Conservation (phyloP, 1,139 yeast genomes). For the Hansenula sp. region DNA sequence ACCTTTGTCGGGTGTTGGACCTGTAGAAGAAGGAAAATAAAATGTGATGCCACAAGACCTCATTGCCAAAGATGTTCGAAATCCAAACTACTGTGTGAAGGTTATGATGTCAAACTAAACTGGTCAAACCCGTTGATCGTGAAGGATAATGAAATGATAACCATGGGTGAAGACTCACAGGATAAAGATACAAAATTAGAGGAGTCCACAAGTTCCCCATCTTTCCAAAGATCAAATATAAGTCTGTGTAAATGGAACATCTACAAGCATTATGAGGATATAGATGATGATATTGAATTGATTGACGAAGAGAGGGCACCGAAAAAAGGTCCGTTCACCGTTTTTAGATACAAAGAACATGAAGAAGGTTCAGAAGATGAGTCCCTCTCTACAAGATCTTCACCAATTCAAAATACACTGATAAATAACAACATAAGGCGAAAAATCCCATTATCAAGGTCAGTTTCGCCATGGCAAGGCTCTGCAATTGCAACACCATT, state of each 20-base stretch:
- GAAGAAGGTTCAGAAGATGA: background rate
- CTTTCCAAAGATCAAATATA: slow-evolving; percentile 53
- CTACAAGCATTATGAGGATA: slow-evolving; percentile 68
- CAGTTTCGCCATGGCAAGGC: background rate
- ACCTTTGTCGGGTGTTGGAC: slow-evolving; percentile 52
- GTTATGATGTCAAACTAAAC: slow-evolving; percentile 45
- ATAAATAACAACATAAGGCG: background rate
- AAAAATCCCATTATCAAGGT: background rate
- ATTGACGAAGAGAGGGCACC: slow-evolving; percentile 27
- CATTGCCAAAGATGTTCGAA: slow-evolving; percentile 39
- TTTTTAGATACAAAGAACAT: slow-evolving; percentile 1
- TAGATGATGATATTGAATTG: slow-evolving; percentile 64
- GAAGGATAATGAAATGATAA: background rate
- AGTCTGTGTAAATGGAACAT: slow-evolving; percentile 66
- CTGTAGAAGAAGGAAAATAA: slow-evolving; percentile 44
- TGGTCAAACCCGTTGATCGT: slow-evolving; percentile 40
- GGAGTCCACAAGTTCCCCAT: no score
- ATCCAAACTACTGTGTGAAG: slow-evolving; percentile 41
- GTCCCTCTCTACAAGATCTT: background rate
- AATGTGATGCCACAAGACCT: slow-evolving; percentile 45
- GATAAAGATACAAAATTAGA: slow-evolving; percentile 1
- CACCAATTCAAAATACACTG: background rate
- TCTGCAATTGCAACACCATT: background rate
- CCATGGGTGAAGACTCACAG: slow-evolving; percentile 4
- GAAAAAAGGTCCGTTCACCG: slow-evolving; percentile 10